These are phyloP conservation scores for Fusarium sp. DNA, from an alignment of 2,329 filamentous ascomycete species.

Conservation along the genomic window DNA sequence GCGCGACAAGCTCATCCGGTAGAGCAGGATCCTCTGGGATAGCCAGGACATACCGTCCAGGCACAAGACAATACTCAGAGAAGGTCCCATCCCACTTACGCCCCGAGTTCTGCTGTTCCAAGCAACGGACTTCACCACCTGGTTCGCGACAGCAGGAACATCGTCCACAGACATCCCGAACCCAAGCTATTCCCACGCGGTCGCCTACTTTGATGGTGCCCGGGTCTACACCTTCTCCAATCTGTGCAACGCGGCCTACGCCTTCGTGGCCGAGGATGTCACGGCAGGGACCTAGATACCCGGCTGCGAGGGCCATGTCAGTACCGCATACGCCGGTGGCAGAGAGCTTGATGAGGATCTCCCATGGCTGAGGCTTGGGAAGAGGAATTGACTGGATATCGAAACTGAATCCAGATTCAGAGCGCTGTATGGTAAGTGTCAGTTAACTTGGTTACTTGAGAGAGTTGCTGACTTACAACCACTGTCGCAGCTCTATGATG, in stretches of 20 bases:
- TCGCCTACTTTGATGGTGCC: background rate
- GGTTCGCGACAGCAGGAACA: conserved; percentile 53
- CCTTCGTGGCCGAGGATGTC: conserved; percentile 40
- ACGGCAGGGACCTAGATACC: conserved; percentile 27
- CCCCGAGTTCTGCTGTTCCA: conserved; percentile 50
- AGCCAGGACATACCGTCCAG: conserved; percentile 50
- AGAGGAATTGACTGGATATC: conserved; percentile 3
- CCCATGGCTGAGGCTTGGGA: conserved; percentile 23
- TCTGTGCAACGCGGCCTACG: conserved; percentile 21
- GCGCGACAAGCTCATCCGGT: conserved; percentile 54
- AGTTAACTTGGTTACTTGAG: background rate
- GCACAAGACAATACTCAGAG: conserved; percentile 54
- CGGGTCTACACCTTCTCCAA: conserved; percentile 19
- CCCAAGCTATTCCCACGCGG: conserved; percentile 35
- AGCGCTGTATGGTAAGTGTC: conserved; percentile 4
- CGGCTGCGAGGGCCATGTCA: conserved; percentile 34
- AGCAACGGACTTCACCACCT: conserved; percentile 53
- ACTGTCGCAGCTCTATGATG: background rate
- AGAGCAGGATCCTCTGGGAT: conserved; percentile 42
- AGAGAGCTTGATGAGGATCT: conserved; percentile 28
- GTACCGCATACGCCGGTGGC: conserved; percentile 39
- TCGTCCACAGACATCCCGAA: conserved; percentile 48
- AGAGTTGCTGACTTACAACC: background rate
- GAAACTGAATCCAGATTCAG: conserved; percentile 4
- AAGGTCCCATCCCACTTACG: conserved; percentile 54